A percentile compares a stretch with the other conserved stretches of the same genome.
Conservation (phyloP, 495 filamentous ascomycete genomes). For the Neurospora cerealis region DNA sequence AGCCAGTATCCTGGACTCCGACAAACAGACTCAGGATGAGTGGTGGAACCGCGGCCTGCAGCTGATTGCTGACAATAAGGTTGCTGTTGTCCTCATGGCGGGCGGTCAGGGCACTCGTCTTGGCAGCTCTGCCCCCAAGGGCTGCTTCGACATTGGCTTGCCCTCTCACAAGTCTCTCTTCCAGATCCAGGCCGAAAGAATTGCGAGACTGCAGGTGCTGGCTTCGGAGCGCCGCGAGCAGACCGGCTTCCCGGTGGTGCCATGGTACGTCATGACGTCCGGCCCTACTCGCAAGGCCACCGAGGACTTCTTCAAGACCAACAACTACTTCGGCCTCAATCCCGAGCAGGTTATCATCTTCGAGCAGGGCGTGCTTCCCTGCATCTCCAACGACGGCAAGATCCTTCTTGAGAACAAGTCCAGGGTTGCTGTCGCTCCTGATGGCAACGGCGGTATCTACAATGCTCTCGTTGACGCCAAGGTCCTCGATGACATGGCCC, state of each 20-base stretch:
- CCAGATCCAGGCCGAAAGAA: slow-evolving; percentile 93
- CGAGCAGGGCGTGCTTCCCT: slow-evolving; percentile 93
- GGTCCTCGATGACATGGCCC: slow-evolving; percentile 80
- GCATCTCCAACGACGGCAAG: slow-evolving; percentile 95
- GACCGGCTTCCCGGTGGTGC: slow-evolving; percentile 50
- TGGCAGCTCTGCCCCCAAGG: slow-evolving; percentile 92
- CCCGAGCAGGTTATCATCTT: slow-evolving; percentile 86
- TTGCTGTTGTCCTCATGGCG: slow-evolving; percentile 93
- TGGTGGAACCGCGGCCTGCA: slow-evolving; percentile 85
- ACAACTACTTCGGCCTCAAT: slow-evolving; percentile 81
- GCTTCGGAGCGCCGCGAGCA: slow-evolving; percentile 49
- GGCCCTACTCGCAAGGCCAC: slow-evolving; percentile 90
- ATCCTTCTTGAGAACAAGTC: slow-evolving; percentile 87
- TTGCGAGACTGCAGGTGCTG: slow-evolving; percentile 73
- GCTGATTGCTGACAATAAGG: slow-evolving; percentile 77
- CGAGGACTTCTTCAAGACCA: slow-evolving; percentile 81
- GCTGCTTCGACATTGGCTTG: slow-evolving; percentile 90
- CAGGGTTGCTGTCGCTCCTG: slow-evolving; percentile 93
- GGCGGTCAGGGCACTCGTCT: slow-evolving; percentile 93
- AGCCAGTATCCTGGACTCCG: slow-evolving; percentile 87
- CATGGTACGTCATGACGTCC: slow-evolving; percentile 99
- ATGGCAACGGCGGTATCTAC: slow-evolving; percentile 97
- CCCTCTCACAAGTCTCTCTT: slow-evolving; percentile 90
- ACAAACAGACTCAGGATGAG: slow-evolving; percentile 62
- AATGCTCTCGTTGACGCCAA: slow-evolving; percentile 74